Evolutionary conservation across 2,329 filamentous ascomycete species (phyloP), one percentile per base, ranked within the genome.

Genomic region (Aspergillus udagawae): DNA sequence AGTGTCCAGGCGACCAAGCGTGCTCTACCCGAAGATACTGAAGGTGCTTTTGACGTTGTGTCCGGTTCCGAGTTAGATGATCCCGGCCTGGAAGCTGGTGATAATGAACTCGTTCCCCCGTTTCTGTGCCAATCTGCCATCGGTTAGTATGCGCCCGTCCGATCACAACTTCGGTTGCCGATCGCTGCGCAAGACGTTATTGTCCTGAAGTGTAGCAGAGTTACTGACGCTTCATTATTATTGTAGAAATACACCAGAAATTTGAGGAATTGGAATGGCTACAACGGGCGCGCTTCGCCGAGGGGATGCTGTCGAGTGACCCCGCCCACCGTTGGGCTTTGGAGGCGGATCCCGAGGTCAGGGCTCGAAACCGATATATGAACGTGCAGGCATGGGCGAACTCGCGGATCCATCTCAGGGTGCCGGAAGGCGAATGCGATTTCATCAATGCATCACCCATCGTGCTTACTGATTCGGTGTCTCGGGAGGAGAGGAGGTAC

Each of bases 371-470:
- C 74, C 87, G 94, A 55, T 99, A 97, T 75, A 73, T 81, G 54
- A 96, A 97, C 70, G 91, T 99, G 61, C 88, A 92, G 70, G 91
- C 92, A 0, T 99, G 90, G 86, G 87, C 89, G 60, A 86, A 90
- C 70, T 96, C 95, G 69, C 86, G 94, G 41, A 82, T 99, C 55
- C 88, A 85, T 71, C 83, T 99, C 20, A 82, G 83, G 42, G 93
- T 97, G 1, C 87, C 90, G 1, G 82, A 88, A 17, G 88, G 84
- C 41, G 79, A 85, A 60, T 82, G 87, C 59, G 87, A 92, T 74
- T 94, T 92, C 71, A 89, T 93, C 75, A 94, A 94, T 70, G 90
- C 90, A 42, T 92, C 89, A 10, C 85, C 88, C 21, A 87, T 92
- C 56, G 71, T 77, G 23, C 76, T 91, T 63, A 78, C 52, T 78